Percentiles rank a stretch among this genome's conserved stretches.
Conservation (phyloP, 208 protist species). For the Herpetomonas tarakana region DNA sequence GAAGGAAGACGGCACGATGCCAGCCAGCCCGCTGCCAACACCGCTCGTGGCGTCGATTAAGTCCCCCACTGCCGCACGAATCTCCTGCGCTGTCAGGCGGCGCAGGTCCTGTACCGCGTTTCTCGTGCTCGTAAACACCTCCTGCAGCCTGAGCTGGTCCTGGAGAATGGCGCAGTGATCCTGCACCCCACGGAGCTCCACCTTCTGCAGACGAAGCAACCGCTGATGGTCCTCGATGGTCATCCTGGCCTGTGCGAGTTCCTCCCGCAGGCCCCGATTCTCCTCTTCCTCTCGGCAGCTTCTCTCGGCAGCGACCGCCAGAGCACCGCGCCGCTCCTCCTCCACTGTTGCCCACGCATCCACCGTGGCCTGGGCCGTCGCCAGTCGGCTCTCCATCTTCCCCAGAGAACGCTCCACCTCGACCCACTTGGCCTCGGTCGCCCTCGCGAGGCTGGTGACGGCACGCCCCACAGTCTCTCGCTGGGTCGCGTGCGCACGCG, state of each 20-base stretch:
- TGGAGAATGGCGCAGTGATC: neutral
- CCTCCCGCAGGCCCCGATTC: neutral
- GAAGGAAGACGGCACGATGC: too few species aligned
- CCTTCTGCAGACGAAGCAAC: neutral
- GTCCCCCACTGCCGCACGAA: neutral
- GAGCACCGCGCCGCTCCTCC: too few species aligned
- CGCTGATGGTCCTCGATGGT: constrained; percentile 10
- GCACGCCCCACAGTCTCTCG: neutral
- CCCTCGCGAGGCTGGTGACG: neutral
- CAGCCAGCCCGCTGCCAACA: too few species aligned
- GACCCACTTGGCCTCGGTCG: neutral
- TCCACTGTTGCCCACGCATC: too few species aligned
- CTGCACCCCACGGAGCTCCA: neutral
- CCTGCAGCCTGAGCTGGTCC: neutral
- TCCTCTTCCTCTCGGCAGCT: too few species aligned
- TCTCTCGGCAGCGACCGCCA: too few species aligned
- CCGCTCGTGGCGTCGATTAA: neutral
- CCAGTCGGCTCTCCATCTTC: neutral
- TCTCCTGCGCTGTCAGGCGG: neutral
- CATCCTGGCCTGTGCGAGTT: neutral
- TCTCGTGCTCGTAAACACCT: neutral
- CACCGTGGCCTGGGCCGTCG: too few species aligned
- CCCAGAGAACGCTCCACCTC: neutral
- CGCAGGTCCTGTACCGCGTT: neutral
- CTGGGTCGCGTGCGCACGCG: neutral